These are phyloP conservation scores for Flaveria brownii DNA, from an alignment of 129 eudicot genomes.

Conservation along the genomic window DNA sequence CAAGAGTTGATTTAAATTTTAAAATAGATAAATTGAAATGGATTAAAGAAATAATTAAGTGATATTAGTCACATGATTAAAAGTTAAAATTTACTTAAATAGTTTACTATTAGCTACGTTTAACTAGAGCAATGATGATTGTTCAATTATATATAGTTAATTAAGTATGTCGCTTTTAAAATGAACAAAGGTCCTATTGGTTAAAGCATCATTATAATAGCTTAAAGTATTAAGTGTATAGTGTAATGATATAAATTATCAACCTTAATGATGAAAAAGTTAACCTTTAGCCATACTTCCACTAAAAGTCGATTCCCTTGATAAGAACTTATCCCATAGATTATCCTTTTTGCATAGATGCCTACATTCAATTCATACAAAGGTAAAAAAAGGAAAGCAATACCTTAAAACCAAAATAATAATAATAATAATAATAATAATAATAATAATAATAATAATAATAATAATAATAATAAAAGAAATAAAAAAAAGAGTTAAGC, in stretches of 20 bases:
- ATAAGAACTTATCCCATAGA: conserved; percentile 7
- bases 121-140: neutral
- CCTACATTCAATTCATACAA: neutral
- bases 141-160: too few species aligned
- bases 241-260: neutral
- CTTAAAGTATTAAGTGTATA: neutral
- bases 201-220: neutral
- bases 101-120: neutral
- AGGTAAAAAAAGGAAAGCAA: neutral
- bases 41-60: neutral
- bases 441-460: too few species aligned
- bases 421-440: too few species aligned
- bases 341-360: neutral
- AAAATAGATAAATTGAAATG: too few species aligned
- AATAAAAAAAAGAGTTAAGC: too few species aligned
- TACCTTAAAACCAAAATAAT: neutral
- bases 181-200: too few species aligned
- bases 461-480: too few species aligned
- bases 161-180: too few species aligned
- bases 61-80: neutral
- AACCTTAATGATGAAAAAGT: neutral
- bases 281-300: conserved; percentile 1
- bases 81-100: neutral
- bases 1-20: too few species aligned
- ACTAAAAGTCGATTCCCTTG: neutral